phyloP scores from a whole-genome alignment of 1,284 basidiomycete species.

The Vanrija sp. region DNA sequence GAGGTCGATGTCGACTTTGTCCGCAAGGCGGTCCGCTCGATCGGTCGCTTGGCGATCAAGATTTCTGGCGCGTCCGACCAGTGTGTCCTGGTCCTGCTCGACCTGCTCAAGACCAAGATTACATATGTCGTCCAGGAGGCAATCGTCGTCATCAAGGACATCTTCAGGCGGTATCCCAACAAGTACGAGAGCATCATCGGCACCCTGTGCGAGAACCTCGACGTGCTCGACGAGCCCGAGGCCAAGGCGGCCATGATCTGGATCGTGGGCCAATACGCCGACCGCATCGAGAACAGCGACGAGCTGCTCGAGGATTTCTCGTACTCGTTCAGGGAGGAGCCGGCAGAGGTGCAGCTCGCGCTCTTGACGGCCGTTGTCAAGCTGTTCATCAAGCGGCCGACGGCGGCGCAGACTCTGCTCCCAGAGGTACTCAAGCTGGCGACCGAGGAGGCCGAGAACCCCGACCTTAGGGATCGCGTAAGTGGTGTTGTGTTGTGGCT shows the following conservation, averaged over 20 bases:
- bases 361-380: constrained; percentile 95
- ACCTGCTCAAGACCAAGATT: constrained; percentile 85
- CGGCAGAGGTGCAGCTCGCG: constrained; percentile 89
- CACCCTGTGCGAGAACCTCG: constrained; percentile 87
- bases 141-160: constrained; percentile 99
- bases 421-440: constrained; percentile 88
- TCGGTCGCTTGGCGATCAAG: constrained; percentile 94
- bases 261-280: constrained; percentile 98
- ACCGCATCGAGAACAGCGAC: constrained; percentile 93
- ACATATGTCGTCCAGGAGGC: constrained; percentile 98
- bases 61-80: constrained; percentile 88
- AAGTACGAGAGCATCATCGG: constrained; percentile 97
- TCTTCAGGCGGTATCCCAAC: constrained; percentile 96
- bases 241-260: constrained; percentile 97
- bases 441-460: constrained; percentile 94
- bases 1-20: constrained; percentile 99
- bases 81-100: constrained; percentile 89
- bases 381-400: constrained; percentile 90
- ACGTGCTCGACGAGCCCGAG: constrained; percentile 95
- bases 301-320: constrained; percentile 87
- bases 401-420: constrained; percentile 82
- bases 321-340: constrained; percentile 88
- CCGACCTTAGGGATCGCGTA: constrained; percentile 80
- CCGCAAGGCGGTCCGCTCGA: constrained; percentile 86
- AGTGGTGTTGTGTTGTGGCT: constrained; percentile 8